A percentile compares a stretch with the other conserved stretches of the same genome.
phyloP scores from a whole-genome alignment of 1,139 yeast species.

The Hanseniaspora gamundiae region DNA sequence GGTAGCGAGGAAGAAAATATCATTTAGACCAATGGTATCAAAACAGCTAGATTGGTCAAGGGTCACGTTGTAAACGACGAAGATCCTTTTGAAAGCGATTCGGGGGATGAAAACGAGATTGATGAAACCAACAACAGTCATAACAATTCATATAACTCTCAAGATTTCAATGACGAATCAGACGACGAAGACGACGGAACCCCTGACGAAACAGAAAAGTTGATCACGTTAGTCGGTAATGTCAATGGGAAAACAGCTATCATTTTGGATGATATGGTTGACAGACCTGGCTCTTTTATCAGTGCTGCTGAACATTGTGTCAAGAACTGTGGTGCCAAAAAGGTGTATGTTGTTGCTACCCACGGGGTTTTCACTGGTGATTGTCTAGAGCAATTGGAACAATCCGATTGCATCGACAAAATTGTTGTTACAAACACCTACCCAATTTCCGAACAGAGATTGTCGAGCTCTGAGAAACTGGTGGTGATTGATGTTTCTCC shows the following conservation, averaged over 20 bases:
- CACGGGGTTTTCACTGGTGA: conserved; percentile 88
- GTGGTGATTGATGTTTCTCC: conserved; percentile 87
- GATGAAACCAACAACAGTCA: conserved; percentile 18
- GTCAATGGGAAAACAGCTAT: conserved; percentile 86
- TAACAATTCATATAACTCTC: conserved; percentile 37
- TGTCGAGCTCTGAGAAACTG: conserved; percentile 49
- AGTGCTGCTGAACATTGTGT: conserved; percentile 97
- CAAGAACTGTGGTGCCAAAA: conserved; percentile 87
- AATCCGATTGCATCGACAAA: conserved; percentile 67
- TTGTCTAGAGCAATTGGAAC: conserved; percentile 69
- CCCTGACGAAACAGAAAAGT: conserved; percentile 59
- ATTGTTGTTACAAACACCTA: conserved; percentile 94
- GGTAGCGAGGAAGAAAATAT: conserved; percentile 57
- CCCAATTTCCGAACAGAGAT: conserved; percentile 59
- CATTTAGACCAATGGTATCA: conserved; percentile 67
- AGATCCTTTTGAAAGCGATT: conserved; percentile 31
- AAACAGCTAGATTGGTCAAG: conserved; percentile 89
- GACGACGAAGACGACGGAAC: conserved; percentile 47
- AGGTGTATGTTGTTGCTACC: conserved; percentile 84
- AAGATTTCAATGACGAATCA: conserved; percentile 52
- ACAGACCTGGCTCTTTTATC: conserved; percentile 83
- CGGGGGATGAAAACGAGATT: conserved; percentile 21
- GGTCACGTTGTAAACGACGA: conserved; percentile 97
- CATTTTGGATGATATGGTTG: conserved; percentile 92
- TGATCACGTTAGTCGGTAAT: conserved; percentile 93